Percentiles rank a stretch among this genome's conserved stretches.
phyloP scores from a whole-genome alignment of 768 basidiomycete species.

The Tricholoma bakamatsutake region DNA sequence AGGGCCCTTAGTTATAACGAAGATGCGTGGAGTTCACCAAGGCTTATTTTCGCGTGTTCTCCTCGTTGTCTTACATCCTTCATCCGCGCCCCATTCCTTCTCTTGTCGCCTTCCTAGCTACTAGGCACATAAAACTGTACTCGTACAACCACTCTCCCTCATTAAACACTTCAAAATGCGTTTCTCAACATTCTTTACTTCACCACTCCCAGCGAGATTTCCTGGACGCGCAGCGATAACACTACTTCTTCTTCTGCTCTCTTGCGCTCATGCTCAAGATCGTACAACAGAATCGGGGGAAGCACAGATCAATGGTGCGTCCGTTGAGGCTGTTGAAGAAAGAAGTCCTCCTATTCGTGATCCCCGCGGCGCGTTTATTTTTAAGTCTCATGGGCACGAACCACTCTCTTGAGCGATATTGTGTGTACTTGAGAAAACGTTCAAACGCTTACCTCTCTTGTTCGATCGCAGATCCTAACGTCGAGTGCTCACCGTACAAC shows the following conservation, averaged over 20 bases:
- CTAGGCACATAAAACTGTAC: background rate
- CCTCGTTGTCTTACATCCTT: background rate
- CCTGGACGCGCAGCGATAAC: background rate
- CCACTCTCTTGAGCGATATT: background rate
- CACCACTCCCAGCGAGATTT: background rate
- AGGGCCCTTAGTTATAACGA: background rate
- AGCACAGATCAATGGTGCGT: slow-evolving; percentile 31
- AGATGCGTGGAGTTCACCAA: background rate
- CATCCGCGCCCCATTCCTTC: background rate
- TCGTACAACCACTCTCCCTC: background rate
- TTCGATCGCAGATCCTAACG: slow-evolving; percentile 20
- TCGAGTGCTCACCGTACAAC: slow-evolving; percentile 39
- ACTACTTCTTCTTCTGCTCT: background rate
- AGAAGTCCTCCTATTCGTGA: background rate
- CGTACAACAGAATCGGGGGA: slow-evolving; percentile 30
- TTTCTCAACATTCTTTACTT: slow-evolving; percentile 1
- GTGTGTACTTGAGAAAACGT: too few relatives aligned
- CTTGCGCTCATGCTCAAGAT: slow-evolving; percentile 16
- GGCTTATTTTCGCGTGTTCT: background rate
- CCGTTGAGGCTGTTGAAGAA: background rate
- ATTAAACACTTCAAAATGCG: background rate
- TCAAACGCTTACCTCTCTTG: background rate
- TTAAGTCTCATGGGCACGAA: background rate
- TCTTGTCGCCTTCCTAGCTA: background rate
- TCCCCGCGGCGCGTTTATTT: too few relatives aligned